phyloP scores from a whole-genome alignment of 305 asterid species.

The Ilex paraguariensis region DNA sequence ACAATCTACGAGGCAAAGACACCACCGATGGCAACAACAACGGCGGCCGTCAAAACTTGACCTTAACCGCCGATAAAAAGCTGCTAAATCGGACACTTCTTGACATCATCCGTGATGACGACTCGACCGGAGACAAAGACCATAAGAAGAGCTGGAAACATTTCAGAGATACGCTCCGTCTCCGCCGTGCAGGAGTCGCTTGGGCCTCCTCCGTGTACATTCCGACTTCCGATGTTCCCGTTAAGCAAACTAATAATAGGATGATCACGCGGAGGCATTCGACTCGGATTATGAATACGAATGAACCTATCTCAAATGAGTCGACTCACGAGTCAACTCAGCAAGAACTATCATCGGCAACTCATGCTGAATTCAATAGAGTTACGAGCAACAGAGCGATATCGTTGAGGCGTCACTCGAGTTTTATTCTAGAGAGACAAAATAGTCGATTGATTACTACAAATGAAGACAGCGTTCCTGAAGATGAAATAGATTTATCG shows the following conservation, averaged over 20 bases:
- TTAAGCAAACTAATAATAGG: conserved; percentile 1
- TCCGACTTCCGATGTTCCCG: conserved; percentile 9
- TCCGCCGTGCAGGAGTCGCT: conserved; percentile 7
- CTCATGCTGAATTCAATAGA: neutral
- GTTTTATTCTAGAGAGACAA: neutral
- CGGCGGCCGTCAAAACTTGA: neutral
- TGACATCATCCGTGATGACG: conserved; percentile 7
- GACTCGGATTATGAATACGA: neutral
- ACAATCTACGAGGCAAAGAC: too few species aligned
- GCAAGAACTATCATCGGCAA: neutral
- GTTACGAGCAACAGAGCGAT: neutral
- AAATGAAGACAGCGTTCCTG: neutral
- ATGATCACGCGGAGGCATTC: conserved; percentile 4
- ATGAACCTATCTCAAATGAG: neutral
- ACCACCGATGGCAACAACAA: too few species aligned
- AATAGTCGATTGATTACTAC: neutral
- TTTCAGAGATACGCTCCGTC: conserved; percentile 5
- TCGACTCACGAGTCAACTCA: neutral
- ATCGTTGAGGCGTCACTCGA: neutral
- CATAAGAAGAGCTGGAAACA: conserved; percentile 2
- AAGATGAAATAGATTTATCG: neutral
- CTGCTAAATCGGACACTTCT: neutral
- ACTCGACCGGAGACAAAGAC: neutral
- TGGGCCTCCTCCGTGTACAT: conserved; percentile 1
- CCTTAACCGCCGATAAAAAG: neutral